Evolutionary conservation across 2,329 filamentous ascomycete species (phyloP).

Genomic region (Trichoderma afroharzianum): DNA sequence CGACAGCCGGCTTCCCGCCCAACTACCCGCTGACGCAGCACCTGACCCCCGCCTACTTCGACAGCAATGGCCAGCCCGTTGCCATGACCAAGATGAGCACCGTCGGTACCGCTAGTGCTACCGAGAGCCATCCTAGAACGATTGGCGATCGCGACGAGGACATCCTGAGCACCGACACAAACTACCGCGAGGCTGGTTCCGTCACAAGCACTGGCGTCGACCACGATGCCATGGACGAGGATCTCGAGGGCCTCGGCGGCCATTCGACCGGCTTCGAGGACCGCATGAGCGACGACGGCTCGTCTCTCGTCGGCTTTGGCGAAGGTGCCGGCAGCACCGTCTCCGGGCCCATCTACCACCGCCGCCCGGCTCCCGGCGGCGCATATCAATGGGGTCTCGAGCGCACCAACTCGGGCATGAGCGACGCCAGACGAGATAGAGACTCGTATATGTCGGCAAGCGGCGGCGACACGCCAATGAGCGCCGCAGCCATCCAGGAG

Average conservation of each 20-base stretch:
- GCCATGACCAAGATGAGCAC: slow-evolving; percentile 78
- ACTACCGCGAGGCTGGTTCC: slow-evolving; percentile 54
- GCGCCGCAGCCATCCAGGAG: slow-evolving; percentile 47
- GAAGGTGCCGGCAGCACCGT: slow-evolving; percentile 86
- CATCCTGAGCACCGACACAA: slow-evolving; percentile 66
- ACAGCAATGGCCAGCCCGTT: slow-evolving; percentile 65
- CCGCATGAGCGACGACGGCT: slow-evolving; percentile 81
- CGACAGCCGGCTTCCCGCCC: slow-evolving; percentile 42
- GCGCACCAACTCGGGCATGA: slow-evolving; percentile 50
- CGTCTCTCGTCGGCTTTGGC: slow-evolving; percentile 84
- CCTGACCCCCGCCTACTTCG: slow-evolving; percentile 71
- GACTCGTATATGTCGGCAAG: slow-evolving; percentile 31
- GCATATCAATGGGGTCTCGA: slow-evolving; percentile 45
- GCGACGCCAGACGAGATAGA: slow-evolving; percentile 41
- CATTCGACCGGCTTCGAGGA: slow-evolving; percentile 56
- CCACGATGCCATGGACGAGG: slow-evolving; percentile 51
- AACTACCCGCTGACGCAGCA: slow-evolving; percentile 38
- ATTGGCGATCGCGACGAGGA: slow-evolving; percentile 62
- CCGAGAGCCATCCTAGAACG: slow-evolving; percentile 61
- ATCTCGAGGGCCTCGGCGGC: slow-evolving; percentile 43
- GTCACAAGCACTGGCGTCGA: slow-evolving; percentile 53
- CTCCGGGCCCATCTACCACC: slow-evolving; percentile 69
- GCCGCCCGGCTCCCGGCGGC: slow-evolving; percentile 43
- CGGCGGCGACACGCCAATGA: slow-evolving; percentile 42
- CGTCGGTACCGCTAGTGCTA: slow-evolving; percentile 86